phyloP scores from a whole-genome alignment of 2,329 filamentous ascomycete species.

The Plectosphaerella sp. region DNA sequence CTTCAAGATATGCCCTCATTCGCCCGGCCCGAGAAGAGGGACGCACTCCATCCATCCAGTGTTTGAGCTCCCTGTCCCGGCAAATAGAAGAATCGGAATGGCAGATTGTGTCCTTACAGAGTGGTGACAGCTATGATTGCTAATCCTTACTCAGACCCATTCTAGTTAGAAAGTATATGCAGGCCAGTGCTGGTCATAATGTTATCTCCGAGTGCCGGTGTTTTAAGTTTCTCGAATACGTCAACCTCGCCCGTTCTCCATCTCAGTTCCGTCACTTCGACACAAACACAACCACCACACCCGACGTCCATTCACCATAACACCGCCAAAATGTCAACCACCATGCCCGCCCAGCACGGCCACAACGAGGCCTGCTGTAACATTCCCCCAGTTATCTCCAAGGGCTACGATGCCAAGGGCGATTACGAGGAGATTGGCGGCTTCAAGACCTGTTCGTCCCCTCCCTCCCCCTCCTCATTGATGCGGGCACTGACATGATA shows the following conservation, averaged over 20 bases:
- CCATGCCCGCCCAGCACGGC: conserved; percentile 45
- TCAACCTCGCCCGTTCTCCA: background rate
- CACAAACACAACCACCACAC: background rate
- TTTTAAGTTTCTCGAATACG: background rate
- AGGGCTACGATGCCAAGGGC: conserved; percentile 52
- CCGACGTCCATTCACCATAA: background rate
- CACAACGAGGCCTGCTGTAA: conserved; percentile 55
- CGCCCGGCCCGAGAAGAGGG: too few species aligned
- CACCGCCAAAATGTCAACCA: conserved; percentile 35
- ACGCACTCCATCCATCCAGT: too few species aligned
- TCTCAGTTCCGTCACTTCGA: background rate
- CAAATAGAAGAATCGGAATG: too few species aligned
- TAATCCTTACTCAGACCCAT: too few species aligned
- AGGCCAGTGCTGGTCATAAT: too few species aligned
- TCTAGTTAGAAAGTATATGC: too few species aligned
- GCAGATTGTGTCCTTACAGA: too few species aligned
- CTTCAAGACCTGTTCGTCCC: conserved; percentile 43
- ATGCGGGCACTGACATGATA: background rate
- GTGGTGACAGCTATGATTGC: too few species aligned
- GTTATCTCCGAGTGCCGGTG: too few species aligned
- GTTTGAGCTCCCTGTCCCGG: too few species aligned
- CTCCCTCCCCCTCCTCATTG: background rate
- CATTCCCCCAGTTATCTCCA: conserved; percentile 51
- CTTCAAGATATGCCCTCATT: too few species aligned
- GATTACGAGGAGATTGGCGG: conserved; percentile 52